A percentile compares a stretch with the other conserved stretches of the same genome.
Conservation (phyloP, 331 rosid species). For the Stylosanthes scabra region DNA sequence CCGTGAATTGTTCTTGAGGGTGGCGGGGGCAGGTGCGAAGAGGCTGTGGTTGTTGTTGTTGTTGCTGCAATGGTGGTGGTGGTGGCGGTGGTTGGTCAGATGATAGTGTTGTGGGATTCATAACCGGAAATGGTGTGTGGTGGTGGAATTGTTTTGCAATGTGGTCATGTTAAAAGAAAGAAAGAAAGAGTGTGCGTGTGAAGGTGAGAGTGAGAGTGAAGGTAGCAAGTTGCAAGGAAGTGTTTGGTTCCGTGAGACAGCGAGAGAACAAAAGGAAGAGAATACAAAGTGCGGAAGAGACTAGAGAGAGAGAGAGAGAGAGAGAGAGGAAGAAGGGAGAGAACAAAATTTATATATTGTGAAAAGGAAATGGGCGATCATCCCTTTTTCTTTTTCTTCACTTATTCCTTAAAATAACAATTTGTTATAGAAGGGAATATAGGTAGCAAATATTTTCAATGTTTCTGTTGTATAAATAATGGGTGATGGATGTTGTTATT, state of each 20-base stretch:
- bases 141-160: slow-evolving; percentile 17
- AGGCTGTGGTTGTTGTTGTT: slow-evolving; percentile 71
- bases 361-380: not conserved
- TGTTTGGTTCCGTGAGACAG: slow-evolving; percentile 11
- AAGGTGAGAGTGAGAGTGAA: too few relatives aligned
- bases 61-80: slow-evolving; percentile 46
- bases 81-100: slow-evolving; percentile 51
- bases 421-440: too few relatives aligned
- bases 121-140: slow-evolving; percentile 50
- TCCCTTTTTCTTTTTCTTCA: not conserved
- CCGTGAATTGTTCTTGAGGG: slow-evolving; percentile 86
- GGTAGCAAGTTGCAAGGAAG: not conserved
- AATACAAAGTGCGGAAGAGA: slow-evolving; percentile 19
- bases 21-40: slow-evolving; percentile 80
- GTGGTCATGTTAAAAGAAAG: slow-evolving; percentile 60
- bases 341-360: not conserved
- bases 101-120: slow-evolving; percentile 68
- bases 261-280: not conserved
- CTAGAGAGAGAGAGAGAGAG: not conserved
- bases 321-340: not conserved
- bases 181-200: not conserved
- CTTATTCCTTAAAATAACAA: too few relatives aligned
- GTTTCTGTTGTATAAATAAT: too few relatives aligned
- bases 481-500: too few relatives aligned
- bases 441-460: too few relatives aligned